A percentile compares a stretch with the other conserved stretches of the same genome.
Evolutionary conservation across 345 rosid genomes (phyloP).

Genomic region (Physaria fendleri): DNA sequence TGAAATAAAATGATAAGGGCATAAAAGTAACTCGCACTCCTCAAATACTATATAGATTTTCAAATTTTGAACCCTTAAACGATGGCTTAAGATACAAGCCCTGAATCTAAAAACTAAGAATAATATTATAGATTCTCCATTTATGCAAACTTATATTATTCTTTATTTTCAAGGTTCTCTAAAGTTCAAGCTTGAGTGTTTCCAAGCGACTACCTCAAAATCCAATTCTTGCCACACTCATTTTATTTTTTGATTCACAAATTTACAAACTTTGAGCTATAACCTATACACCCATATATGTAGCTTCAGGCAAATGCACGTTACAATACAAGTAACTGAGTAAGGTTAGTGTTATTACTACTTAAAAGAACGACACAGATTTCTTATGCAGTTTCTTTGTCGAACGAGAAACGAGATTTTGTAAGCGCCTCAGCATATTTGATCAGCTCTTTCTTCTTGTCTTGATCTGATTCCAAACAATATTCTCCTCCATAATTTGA

Average conservation of each 20-base stretch:
- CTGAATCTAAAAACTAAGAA: no score
- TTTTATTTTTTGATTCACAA: conserved; percentile 6
- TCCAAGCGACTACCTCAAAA: background rate
- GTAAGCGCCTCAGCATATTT: conserved; percentile 61
- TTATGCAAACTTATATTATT: no score
- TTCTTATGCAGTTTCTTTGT: conserved; percentile 33
- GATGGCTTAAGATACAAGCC: no score
- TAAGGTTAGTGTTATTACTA: conserved; percentile 11
- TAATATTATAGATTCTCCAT: no score
- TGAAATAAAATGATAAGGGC: no score
- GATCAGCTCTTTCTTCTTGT: conserved; percentile 40
- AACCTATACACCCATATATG: background rate
- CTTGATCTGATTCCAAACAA: background rate
- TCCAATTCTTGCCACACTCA: background rate
- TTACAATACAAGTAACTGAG: background rate
- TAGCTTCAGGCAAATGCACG: background rate
- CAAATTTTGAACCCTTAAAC: no score
- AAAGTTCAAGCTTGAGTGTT: no score
- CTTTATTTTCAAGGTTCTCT: no score
- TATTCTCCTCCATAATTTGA: conserved; percentile 4
- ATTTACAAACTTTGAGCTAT: conserved; percentile 19
- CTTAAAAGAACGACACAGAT: conserved; percentile 35
- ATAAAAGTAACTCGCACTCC: no score
- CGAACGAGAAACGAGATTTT: conserved; percentile 35
- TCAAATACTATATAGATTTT: no score